Percentiles rank a stretch among this genome's conserved stretches.
Conservation (phyloP, 495 filamentous ascomycete species). For the Penicillium salamii region DNA sequence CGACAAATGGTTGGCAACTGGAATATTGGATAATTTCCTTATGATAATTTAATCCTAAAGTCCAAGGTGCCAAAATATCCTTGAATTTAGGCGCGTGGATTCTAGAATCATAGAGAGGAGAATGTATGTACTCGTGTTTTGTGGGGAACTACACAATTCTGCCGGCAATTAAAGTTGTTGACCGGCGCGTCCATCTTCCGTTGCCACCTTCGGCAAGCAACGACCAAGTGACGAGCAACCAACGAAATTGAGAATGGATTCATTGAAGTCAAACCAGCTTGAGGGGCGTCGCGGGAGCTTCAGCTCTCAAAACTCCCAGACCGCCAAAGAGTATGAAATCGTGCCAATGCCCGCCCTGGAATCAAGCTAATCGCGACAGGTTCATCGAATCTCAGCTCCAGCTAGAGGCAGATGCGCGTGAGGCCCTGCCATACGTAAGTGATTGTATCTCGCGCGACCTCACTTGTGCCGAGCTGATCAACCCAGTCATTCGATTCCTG, state of each 20-base stretch:
- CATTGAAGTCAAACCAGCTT: not conserved
- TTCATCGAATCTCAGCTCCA: conserved; percentile 87
- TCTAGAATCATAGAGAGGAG: too few relatives aligned
- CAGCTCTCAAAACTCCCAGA: conserved; percentile 72
- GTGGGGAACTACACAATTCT: not conserved
- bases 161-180: conserved; percentile 1
- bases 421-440: conserved; percentile 84
- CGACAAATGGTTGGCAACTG: too few relatives aligned
- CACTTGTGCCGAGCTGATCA: conserved; percentile 9
- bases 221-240: too few relatives aligned
- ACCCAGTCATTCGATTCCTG: conserved; percentile 83
- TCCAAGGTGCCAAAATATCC: too few relatives aligned
- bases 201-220: not conserved
- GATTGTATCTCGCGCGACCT: not conserved
- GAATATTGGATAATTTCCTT: too few relatives aligned
- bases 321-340: conserved; percentile 71
- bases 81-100: too few relatives aligned
- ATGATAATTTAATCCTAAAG: too few relatives aligned
- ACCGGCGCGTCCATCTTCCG: not conserved
- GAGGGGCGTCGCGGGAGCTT: conserved; percentile 49
- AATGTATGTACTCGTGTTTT: too few relatives aligned
- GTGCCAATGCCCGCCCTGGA: not conserved
- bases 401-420: conserved; percentile 91
- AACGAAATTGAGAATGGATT: conserved; percentile 10
- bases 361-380: conserved; percentile 35